A percentile compares a stretch with the other conserved stretches of the same genome.
Conservation (phyloP, 192 early-diverging fungal genomes). For the Coemansia sp. region DNA sequence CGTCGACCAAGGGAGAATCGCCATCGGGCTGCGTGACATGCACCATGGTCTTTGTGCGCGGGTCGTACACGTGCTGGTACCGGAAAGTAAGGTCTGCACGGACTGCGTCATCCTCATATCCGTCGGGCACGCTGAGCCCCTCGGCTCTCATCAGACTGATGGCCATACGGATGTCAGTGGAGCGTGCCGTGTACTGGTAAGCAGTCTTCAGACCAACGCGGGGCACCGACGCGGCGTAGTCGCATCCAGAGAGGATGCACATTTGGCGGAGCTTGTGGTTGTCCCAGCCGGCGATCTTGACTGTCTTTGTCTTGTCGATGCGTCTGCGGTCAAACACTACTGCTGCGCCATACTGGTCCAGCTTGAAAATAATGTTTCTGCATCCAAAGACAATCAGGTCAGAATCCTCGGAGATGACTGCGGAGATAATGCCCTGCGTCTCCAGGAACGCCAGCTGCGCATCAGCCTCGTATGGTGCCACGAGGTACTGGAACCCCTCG, state of each 20-base stretch:
- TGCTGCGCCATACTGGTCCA: slow-evolving; percentile 71
- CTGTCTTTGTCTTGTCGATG: slow-evolving; percentile 52
- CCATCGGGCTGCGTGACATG: slow-evolving; percentile 59
- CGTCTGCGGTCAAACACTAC: slow-evolving; percentile 62
- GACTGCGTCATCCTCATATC: slow-evolving; percentile 70
- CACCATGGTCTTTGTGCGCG: slow-evolving; percentile 50
- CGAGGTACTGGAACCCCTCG: slow-evolving; percentile 73
- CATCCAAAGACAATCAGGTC: slow-evolving; percentile 95
- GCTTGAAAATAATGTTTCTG: slow-evolving; percentile 76
- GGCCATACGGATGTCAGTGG: slow-evolving; percentile 68
- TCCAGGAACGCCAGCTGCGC: slow-evolving; percentile 89
- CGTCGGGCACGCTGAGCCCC: slow-evolving; percentile 55
- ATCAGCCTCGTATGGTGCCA: slow-evolving; percentile 98
- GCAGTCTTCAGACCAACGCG: slow-evolving; percentile 90
- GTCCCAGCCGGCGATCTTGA: slow-evolving; percentile 62
- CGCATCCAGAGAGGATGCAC: slow-evolving; percentile 98
- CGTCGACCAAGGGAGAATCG: slow-evolving; percentile 28
- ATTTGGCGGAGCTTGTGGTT: slow-evolving; percentile 71
- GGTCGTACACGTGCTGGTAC: slow-evolving; percentile 89
- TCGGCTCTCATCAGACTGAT: slow-evolving; percentile 52
- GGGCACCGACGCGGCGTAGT: slow-evolving; percentile 82
- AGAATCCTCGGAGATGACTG: slow-evolving; percentile 92
- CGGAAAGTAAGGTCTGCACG: slow-evolving; percentile 85
- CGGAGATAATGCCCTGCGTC: slow-evolving; percentile 63
- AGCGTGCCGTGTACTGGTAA: slow-evolving; percentile 38